phyloP scores from a whole-genome alignment of 2,329 filamentous ascomycete species.

The Claviceps pusilla region DNA sequence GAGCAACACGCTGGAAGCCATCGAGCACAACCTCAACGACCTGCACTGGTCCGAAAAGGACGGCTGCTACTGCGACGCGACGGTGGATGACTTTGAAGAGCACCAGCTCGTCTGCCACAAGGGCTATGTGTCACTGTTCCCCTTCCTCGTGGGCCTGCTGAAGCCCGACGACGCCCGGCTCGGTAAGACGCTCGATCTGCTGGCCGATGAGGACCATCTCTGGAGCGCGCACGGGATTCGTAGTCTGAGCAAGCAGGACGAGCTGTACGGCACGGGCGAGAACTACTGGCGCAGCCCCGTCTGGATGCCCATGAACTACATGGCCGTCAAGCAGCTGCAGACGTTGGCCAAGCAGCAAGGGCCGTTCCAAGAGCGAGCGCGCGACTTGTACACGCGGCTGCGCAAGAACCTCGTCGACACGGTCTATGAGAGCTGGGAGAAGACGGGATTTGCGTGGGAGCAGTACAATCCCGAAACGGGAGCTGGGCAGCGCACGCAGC shows the following conservation, averaged over 20 bases:
- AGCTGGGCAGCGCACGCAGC: conserved; percentile 84
- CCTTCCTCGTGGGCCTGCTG: conserved; percentile 74
- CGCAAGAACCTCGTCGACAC: conserved; percentile 78
- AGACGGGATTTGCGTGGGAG: conserved; percentile 95
- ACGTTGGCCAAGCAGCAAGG: conserved; percentile 50
- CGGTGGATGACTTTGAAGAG: conserved; percentile 90
- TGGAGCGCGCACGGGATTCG: conserved; percentile 82
- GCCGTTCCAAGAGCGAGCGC: conserved; percentile 53
- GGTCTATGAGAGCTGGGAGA: conserved; percentile 73
- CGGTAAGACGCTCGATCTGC: conserved; percentile 58
- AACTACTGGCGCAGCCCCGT: conserved; percentile 95
- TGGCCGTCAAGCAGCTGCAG: conserved; percentile 62
- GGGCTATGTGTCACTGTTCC: conserved; percentile 87
- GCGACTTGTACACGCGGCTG: conserved; percentile 59
- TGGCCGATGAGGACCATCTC: conserved; percentile 70
- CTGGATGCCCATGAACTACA: conserved; percentile 94
- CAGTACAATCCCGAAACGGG: conserved; percentile 94
- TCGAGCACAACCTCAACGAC: conserved; percentile 75
- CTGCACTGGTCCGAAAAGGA: conserved; percentile 78
- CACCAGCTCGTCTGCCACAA: conserved; percentile 83
- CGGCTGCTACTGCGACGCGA: conserved; percentile 84
- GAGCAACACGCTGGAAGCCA: conserved; percentile 55
- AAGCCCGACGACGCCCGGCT: conserved; percentile 59
- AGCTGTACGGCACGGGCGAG: conserved; percentile 76
- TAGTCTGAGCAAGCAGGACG: conserved; percentile 70